Evolutionary conservation across 805 yeast species (phyloP), one percentile per base, ranked within the genome.

Genomic region (Yarrowia sp.): DNA sequence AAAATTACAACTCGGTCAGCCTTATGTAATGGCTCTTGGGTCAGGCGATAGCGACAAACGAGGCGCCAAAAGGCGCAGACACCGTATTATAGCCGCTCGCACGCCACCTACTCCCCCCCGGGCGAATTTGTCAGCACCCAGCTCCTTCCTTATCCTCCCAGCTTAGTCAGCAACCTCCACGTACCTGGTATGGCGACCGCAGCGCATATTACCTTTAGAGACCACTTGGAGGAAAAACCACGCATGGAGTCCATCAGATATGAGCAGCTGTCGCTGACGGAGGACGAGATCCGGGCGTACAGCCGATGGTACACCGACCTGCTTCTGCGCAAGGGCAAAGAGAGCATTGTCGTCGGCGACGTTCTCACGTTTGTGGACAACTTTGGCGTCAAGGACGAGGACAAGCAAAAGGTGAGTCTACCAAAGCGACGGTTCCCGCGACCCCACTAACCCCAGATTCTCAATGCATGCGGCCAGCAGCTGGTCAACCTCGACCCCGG

Each of bases 231-330:
- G 55, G 55, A 24, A 47, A 33, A 51, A 33, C 58, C 58, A 51
- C 58, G 58, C 58, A 51, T 51, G 58, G 58, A 51, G 58, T 51
- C 58, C 58, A 51, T 51, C 58, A 51, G 58, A 51, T 51, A 51
- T 24, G 61, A 55, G 46, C 61, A 39, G 61, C 47, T 55, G 35
- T 39, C 46, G 33, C 36, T 55, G 61, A 38, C 96, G 0, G 79
- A 80, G 18, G 88, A 87, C 62, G 99, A 93, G 73, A 81, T 84
- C 12, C 84, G 86, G 68, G 88, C 97, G 1, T 93, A 93, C 73
- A 82, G 93, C 67, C 78, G 97, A 66, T 93, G 99, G 99, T 93
- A 92, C 72, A 87, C 90, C 66, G 92, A 90, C 69, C 83, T 93
- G 31, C 80, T 88, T 35, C 80, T 88, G 46, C 81, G 92, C 60